phyloP scores from a whole-genome alignment of 1,284 basidiomycete genomes.

The Athelia psychrophila region DNA sequence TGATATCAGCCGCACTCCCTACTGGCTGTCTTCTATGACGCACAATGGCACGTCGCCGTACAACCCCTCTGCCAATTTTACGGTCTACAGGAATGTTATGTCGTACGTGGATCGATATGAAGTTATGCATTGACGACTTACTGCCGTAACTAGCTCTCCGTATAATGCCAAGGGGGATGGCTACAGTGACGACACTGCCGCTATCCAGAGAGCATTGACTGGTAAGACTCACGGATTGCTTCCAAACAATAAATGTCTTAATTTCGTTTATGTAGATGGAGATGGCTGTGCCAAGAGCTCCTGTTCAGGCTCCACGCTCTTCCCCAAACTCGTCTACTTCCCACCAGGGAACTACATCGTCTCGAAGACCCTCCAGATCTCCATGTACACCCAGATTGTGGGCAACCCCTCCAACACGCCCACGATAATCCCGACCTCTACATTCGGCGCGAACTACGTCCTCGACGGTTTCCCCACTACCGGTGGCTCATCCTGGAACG shows the following conservation, averaged over 20 bases:
- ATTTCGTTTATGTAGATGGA: not conserved
- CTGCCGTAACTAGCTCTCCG: not conserved
- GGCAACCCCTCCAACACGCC: not conserved
- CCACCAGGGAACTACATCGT: not conserved
- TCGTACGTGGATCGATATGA: not conserved
- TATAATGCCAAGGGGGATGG: slow-evolving; percentile 48
- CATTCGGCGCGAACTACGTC: not conserved
- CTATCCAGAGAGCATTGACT: slow-evolving; percentile 40
- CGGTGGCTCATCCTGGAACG: not conserved
- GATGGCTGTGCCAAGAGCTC: not conserved
- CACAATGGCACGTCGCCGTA: not conserved
- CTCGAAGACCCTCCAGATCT: not conserved
- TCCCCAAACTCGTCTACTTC: not conserved
- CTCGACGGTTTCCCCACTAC: not conserved
- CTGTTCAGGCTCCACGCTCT: not conserved
- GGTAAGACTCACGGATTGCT: not conserved
- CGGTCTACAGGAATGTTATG: not conserved
- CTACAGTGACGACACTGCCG: slow-evolving; percentile 43
- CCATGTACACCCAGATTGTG: not conserved
- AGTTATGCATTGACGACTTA: not conserved
- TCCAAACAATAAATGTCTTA: not conserved
- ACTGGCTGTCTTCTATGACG: not conserved
- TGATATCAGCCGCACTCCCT: not conserved
- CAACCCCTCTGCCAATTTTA: not conserved
- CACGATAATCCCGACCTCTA: not conserved